Base-by-base conservation (phyloP, 2,329 filamentous ascomycete species). In the Aspergillus pseudotamarii region DNA sequence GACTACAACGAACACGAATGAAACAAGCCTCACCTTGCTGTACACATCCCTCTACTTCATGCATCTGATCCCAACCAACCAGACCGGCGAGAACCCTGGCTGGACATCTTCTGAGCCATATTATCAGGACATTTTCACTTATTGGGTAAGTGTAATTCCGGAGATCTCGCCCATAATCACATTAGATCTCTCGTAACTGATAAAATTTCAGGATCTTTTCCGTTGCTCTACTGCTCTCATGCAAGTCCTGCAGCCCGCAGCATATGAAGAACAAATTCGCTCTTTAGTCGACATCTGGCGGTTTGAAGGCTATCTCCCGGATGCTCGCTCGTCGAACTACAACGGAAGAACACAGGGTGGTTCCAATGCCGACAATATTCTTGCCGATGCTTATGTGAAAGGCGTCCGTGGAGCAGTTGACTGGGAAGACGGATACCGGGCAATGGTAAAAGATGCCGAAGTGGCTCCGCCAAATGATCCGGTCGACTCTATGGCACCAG, bases 301-400 rank as follows among this genome's bases (percentile, higher is more conserved):
- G 60, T 78, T 87, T 64, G 87, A 88, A 6, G 87, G 87, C 5
- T 91, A 84, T 68, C 79, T 90, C 71, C 88, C 88, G 0, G 88
- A 91, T 68, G 89, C 82, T 0, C 85, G 89, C 12, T 90, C 88
- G 0, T 89, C 86, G 1, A 88, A 91, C 74, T 89, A 81, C 78
- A 92, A 91, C 65, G 90, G 90, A 11, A 85, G 86, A 19, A 86
- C 87, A 0, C 89, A 92, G 72, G 89, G 88, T 12, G 90, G 90
- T 9, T 89, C 85, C 14, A 91, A 91, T 69, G 85, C 86, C 4
- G 89, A 92, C 72, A 91, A 90, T 61, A 84, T 92, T 4, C 84
- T 92, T 19, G 89, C 89, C 2, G 90, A 92, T 70, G 90, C 89
- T 0, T 92, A 86, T 65, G 83, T 91, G 34, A 92, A 92, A 73